phyloP scores from a whole-genome alignment of 495 filamentous ascomycete species.

The Xylaria castorea region DNA sequence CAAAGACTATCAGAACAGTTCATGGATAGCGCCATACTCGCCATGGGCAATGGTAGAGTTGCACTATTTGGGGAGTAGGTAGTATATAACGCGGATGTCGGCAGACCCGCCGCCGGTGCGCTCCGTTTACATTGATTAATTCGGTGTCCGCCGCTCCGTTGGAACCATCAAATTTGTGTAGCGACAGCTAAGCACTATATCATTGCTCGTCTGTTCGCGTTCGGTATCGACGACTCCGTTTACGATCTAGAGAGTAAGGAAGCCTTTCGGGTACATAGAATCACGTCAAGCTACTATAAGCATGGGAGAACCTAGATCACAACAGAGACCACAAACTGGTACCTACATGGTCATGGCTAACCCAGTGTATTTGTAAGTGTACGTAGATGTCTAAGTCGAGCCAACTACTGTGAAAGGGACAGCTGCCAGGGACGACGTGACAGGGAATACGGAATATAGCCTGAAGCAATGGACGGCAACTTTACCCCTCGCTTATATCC shows the following conservation, averaged over 20 bases:
- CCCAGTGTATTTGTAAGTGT: too few species aligned
- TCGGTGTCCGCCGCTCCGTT: conserved; percentile 10
- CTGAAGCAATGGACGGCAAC: neutral
- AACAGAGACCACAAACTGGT: neutral
- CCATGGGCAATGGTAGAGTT: neutral
- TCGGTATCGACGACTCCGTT: neutral
- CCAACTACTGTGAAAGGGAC: neutral
- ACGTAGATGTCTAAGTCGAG: neutral
- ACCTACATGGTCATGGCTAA: neutral
- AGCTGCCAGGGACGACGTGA: neutral
- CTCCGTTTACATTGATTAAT: conserved; percentile 5
- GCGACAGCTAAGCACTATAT: neutral
- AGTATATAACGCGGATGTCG: neutral
- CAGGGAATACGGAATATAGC: neutral
- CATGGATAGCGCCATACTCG: neutral
- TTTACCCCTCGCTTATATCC: conserved; percentile 1
- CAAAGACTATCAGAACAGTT: neutral
- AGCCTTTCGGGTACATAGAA: neutral
- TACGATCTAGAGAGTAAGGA: neutral
- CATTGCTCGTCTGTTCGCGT: neutral
- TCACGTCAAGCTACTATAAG: too few species aligned
- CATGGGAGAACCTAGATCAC: neutral
- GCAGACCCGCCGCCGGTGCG: neutral
- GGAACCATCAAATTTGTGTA: neutral
- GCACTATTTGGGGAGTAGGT: neutral